Percentiles rank a stretch among this genome's conserved stretches.
phyloP scores from a whole-genome alignment of 2,329 filamentous ascomycete species.

The Blastomyces silverae region DNA sequence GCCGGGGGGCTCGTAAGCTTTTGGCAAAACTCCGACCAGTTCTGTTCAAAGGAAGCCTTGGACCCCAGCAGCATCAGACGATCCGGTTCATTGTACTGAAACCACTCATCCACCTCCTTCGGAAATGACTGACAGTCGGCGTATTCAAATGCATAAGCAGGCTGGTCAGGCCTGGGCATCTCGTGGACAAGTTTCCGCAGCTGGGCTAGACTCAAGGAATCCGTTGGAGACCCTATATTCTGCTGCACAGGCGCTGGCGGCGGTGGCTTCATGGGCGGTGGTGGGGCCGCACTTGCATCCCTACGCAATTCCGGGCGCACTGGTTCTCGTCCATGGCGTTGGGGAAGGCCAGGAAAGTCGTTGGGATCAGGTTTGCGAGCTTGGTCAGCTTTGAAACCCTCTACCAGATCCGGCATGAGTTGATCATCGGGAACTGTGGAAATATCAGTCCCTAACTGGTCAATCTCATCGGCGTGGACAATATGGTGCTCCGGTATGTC shows the following conservation, averaged over 20 bases:
- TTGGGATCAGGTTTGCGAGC: constrained; percentile 18
- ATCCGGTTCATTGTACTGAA: constrained; percentile 82
- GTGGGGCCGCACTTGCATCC: constrained; percentile 34
- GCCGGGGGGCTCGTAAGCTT: constrained; percentile 24
- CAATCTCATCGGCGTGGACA: constrained; percentile 46
- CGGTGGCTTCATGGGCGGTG: constrained; percentile 39
- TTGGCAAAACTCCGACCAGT: constrained; percentile 56
- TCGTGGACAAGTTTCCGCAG: constrained; percentile 66
- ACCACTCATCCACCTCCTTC: constrained; percentile 96
- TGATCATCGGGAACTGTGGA: constrained; percentile 41
- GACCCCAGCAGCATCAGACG: constrained; percentile 69
- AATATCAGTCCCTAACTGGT: constrained; percentile 44
- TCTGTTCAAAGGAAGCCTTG: constrained; percentile 67
- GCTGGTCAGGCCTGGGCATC: constrained; percentile 61
- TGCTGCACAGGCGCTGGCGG: constrained; percentile 41
- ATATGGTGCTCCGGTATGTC: constrained; percentile 36
- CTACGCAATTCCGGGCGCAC: constrained; percentile 35
- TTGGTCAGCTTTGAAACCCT: constrained; percentile 29
- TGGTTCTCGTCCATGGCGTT: constrained; percentile 22
- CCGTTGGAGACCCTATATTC: constrained; percentile 40
- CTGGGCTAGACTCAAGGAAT: constrained; percentile 70
- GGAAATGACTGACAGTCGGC: constrained; percentile 65
- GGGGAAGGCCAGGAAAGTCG: constrained; percentile 18
- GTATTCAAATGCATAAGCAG: constrained; percentile 81
- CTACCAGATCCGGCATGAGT: constrained; percentile 38